Evolutionary conservation across 2,329 filamentous ascomycete genomes (phyloP), one percentile per base, ranked within the genome.

Genomic region (Westerdykella ornata): DNA sequence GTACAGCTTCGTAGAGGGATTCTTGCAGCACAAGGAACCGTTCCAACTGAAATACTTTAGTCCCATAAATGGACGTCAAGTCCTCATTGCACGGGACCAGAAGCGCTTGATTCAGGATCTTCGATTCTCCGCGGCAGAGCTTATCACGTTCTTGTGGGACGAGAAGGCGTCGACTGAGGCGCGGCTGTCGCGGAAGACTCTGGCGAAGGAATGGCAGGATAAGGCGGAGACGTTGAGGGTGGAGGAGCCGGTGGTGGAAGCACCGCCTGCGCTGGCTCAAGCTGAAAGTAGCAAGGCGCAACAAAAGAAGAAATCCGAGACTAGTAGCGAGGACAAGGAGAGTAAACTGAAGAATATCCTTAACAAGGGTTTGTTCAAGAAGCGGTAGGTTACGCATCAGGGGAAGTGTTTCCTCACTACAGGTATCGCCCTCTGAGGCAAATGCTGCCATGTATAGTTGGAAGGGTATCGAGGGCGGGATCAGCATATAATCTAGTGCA

Each of bases 131-230:
- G 81, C 81, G 5, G 76, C 80, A 26, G 81, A 89, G 22, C 70
- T 94, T 7, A 70, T 96, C 33, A 90, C 83, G 45, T 76, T 94
- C 46, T 68, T 80, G 1, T 94, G 88, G 85, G 78, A 80, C 15
- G 76, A 82, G 35, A 72, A 65, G 29, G 84, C 81, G 1, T 72
- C 76, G n/a, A 56, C 68, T 1, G 68, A 73, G 9, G 75, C 74
- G 4, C 72, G 81, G 44, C 74, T 73, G 20, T 68, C 41, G 67
- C 52, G 54, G 17, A 69, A 76, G 13, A 79, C 85, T 39, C 65
- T 92, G 42, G 82, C 78, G 47, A 62, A 69, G 32, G 75, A 78
- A 48, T 69, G 63, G 50, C 75, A 78, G 19, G 72, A 74, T 39
- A 72, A 78, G 55, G 87, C 86, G 1, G 76, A 76, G 59, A 76